Conservation (phyloP, 2,329 filamentous ascomycete species). For the Incumbomyces delicatus region DNA sequence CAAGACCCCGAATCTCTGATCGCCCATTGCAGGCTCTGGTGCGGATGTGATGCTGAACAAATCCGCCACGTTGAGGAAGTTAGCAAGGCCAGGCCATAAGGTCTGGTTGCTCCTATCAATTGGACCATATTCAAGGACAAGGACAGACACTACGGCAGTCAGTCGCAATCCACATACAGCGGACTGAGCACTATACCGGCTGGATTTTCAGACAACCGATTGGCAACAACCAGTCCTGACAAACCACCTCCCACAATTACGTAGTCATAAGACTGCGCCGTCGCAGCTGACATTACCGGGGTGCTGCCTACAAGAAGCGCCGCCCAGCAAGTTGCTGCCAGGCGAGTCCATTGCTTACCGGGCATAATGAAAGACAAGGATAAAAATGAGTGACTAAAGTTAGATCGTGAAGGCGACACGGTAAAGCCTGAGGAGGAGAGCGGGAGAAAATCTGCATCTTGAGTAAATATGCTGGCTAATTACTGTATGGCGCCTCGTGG, state of each 20-base stretch:
- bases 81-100: slow-evolving; percentile 10
- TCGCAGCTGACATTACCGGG: not conserved
- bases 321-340: slow-evolving; percentile 3
- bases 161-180: not conserved
- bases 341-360: not conserved
- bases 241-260: slow-evolving; percentile 26
- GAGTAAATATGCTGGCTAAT: no score
- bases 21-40: slow-evolving; percentile 23
- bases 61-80: slow-evolving; percentile 15
- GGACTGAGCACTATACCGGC: not conserved
- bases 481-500: no score
- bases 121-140: slow-evolving; percentile 17
- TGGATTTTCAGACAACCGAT: slow-evolving; percentile 18
- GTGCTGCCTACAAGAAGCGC: not conserved
- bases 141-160: slow-evolving; percentile 11
- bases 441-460: no score
- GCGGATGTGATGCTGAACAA: slow-evolving; percentile 26
- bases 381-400: not conserved
- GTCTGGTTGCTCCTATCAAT: slow-evolving; percentile 15
- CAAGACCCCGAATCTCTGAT: slow-evolving; percentile 21
- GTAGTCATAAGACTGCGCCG: slow-evolving; percentile 21
- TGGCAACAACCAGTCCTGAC: slow-evolving; percentile 24
- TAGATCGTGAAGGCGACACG: no score
- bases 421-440: no score
- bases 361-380: not conserved